Evolutionary conservation across 768 basidiomycete species (phyloP).

Genomic region (Albatrellus ellisii): DNA sequence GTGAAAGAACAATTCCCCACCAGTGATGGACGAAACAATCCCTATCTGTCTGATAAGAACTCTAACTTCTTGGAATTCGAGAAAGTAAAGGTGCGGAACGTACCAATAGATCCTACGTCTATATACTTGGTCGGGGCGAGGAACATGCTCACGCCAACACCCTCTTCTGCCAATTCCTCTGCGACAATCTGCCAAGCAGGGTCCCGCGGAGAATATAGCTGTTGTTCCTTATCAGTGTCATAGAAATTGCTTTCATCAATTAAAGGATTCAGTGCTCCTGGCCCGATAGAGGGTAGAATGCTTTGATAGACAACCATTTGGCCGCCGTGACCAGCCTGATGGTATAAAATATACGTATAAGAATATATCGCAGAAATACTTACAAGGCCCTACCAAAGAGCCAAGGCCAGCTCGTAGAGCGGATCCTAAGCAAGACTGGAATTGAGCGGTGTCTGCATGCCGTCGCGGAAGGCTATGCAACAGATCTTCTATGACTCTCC

Average conservation of each 20-base stretch:
- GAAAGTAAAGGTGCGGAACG: slow-evolving; percentile 13
- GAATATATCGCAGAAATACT: slow-evolving; percentile 1
- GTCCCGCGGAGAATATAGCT: slow-evolving; percentile 68
- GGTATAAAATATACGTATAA: slow-evolving; percentile 7
- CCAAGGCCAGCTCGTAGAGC: slow-evolving; percentile 61
- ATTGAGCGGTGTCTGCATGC: slow-evolving; percentile 33
- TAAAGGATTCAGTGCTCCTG: slow-evolving; percentile 49
- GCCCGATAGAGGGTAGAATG: slow-evolving; percentile 55
- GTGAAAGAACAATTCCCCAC: slow-evolving; percentile 86
- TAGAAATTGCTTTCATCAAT: slow-evolving; percentile 50
- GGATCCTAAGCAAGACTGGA: slow-evolving; percentile 65
- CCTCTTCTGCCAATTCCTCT: slow-evolving; percentile 81
- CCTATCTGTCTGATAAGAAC: slow-evolving; percentile 34
- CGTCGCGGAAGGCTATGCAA: slow-evolving; percentile 52
- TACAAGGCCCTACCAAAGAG: slow-evolving; percentile 40
- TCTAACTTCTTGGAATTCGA: neutral
- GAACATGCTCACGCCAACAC: slow-evolving; percentile 85
- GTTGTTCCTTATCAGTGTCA: slow-evolving; percentile 78
- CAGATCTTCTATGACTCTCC: slow-evolving; percentile 50
- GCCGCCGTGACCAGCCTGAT: slow-evolving; percentile 58
- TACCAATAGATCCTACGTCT: slow-evolving; percentile 81
- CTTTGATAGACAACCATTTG: slow-evolving; percentile 65
- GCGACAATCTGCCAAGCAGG: slow-evolving; percentile 71
- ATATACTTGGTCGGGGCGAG: slow-evolving; percentile 67
- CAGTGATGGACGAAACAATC: slow-evolving; percentile 55